Percentiles rank a stretch among this genome's conserved stretches.
Evolutionary conservation across 345 rosid species (phyloP).

Genomic region (Lumnitzera littorea): DNA sequence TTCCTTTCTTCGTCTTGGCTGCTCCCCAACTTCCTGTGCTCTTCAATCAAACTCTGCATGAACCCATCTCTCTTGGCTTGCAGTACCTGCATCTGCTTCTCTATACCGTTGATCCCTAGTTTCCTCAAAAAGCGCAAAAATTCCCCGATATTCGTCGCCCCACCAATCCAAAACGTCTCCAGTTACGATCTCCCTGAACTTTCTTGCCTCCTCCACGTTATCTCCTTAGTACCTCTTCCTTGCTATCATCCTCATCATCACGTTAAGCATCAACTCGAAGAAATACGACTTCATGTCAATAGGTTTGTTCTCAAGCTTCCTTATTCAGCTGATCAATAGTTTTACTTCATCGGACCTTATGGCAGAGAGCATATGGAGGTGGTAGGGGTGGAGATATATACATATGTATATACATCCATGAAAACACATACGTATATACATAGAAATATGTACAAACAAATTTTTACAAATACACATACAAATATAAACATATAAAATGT

Average conservation of each 20-base stretch:
- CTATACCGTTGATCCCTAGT: conserved; percentile 28
- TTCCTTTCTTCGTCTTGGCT: conserved; percentile 4
- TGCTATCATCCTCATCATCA: conserved; percentile 39
- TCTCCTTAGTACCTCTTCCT: conserved; percentile 36
- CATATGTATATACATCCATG: too few species aligned
- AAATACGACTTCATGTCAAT: conserved; percentile 29
- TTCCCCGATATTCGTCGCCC: conserved; percentile 30
- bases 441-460: too few species aligned
- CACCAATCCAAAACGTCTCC: conserved; percentile 26
- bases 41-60: conserved; percentile 44
- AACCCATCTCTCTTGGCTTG: conserved; percentile 29
- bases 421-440: too few species aligned
- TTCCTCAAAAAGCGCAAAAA: conserved; percentile 29
- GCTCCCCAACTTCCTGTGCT: conserved; percentile 20
- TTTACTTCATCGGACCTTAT: conserved; percentile 22
- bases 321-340: conserved; percentile 2
- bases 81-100: conserved; percentile 17
- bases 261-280: conserved; percentile 31
- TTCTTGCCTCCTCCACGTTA: conserved; percentile 21
- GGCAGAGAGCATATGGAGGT: conserved; percentile 11
- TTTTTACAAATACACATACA: too few species aligned
- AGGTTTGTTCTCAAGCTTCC: neutral
- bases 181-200: conserved; percentile 26
- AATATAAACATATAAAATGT: too few species aligned
- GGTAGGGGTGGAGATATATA: neutral